Base-by-base conservation (phyloP, 2,329 filamentous ascomycete species). In the Trichoderma arundinaceum region DNA sequence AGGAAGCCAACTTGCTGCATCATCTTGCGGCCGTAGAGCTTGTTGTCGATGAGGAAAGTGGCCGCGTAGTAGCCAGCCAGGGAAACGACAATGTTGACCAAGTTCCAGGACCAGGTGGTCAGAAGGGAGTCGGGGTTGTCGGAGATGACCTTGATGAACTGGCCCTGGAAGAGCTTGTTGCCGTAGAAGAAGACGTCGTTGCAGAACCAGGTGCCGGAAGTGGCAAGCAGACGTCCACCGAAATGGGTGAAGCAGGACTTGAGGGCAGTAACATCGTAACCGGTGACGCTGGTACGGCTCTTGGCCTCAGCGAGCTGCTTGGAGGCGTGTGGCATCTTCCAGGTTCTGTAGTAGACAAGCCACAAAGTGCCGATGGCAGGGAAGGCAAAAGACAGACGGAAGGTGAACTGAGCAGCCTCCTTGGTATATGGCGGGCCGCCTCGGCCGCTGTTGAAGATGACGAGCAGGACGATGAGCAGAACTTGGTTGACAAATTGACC, bases 131-230 rank as follows among this genome's bases (percentile, higher is more conserved):
- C 79, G 69, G 87, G 86, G 70, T 85, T 79, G 61, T 88, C 84
- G 63, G 89, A 91, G 71, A 97, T 89, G 74, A 95, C 90, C 38
- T 82, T 82, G 80, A 97, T 97, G 81, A 97, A 97, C 76, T 94
- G 87, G 68, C 86, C 87, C 81, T 97, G 94, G 86, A 97, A 97
- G 62, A 97, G 89, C 85, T 97, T 97, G 89, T 97, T 97, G 72
- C 94, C 94, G 82, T 98, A 98, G 84, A 98, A 98, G 85, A 98
- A 97, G 71, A 98, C 90, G 75, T 98, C 94, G 78, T 98, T 98
- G 81, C 90, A 92, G 79, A 94, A 98, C 94, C 94, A 98, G 41
- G 89, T 87, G 65, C 91, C 91, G 10, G 94, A 89, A 19, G 94
- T 97, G 57, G 94, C 94, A 19, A 97, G 74, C 28, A 98, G 81